These are phyloP conservation scores for Pontederia crassipes DNA, from an alignment of 176 grass and related monocot genomes.

Conservation along the genomic window DNA sequence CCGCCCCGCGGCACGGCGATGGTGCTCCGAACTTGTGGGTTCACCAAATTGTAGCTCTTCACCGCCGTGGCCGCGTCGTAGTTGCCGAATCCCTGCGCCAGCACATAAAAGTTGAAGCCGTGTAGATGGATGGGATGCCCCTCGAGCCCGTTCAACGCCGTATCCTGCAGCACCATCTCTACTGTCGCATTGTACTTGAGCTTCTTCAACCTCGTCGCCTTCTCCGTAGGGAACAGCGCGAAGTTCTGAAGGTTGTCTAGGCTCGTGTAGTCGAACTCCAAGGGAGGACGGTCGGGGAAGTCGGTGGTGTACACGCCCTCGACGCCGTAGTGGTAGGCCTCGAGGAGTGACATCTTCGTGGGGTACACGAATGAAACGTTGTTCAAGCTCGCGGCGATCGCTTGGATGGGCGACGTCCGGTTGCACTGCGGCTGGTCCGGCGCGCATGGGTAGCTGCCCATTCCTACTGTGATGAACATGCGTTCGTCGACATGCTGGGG, in stretches of 20 bases:
- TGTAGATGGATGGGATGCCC: background rate
- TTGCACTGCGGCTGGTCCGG: background rate
- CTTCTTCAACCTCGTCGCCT: constrained; percentile 11
- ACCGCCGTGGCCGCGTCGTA: background rate
- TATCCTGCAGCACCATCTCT: constrained; percentile 30
- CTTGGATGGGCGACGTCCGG: background rate
- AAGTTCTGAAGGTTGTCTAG: background rate
- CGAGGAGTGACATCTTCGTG: no score
- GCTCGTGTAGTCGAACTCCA: background rate
- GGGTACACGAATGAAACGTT: no score
- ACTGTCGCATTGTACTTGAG: constrained; percentile 22
- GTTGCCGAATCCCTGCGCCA: constrained; percentile 3
- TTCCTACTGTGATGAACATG: background rate
- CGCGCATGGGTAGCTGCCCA: background rate
- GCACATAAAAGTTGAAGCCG: constrained; percentile 7
- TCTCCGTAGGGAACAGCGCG: constrained; percentile 3
- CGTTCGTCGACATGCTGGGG: background rate
- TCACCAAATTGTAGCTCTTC: background rate
- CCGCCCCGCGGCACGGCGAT: constrained; percentile 2
- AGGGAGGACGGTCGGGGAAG: background rate
- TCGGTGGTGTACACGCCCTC: no score
- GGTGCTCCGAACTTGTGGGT: constrained; percentile 16
- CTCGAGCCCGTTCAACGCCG: background rate
- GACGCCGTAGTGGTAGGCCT: no score
- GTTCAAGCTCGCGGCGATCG: no score